Evolutionary conservation across 1,139 yeast genomes (phyloP).

Genomic region (Spathaspora jeffriesii): DNA sequence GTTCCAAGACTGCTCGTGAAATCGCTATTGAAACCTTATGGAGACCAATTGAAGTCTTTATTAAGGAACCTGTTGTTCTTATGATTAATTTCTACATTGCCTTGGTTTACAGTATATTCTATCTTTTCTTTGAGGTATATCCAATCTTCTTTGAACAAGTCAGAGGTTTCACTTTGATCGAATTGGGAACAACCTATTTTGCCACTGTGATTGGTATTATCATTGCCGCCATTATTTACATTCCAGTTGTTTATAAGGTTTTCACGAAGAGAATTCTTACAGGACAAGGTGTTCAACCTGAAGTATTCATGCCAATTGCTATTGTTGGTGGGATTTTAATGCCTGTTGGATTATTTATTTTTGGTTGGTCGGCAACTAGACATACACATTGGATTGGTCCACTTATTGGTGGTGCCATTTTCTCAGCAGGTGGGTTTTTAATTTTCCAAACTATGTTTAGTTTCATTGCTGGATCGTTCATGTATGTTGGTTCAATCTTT

Average conservation of each 20-base stretch:
- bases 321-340: constrained; percentile 27
- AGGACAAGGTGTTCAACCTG: constrained; percentile 53
- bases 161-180: constrained; percentile 27
- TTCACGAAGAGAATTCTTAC: constrained; percentile 28
- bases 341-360: constrained; percentile 32
- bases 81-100: constrained; percentile 31
- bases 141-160: constrained; percentile 29
- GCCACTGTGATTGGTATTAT: constrained; percentile 21
- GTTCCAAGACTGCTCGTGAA: constrained; percentile 24
- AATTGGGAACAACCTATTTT: constrained; percentile 22
- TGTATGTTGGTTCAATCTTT: constrained; percentile 31
- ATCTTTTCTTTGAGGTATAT: constrained; percentile 36
- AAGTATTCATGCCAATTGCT: constrained; percentile 57
- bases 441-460: constrained; percentile 37
- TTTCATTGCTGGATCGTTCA: constrained; percentile 64
- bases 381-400: constrained; percentile 36
- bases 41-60: constrained; percentile 32
- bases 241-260: constrained; percentile 16
- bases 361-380: constrained; percentile 32
- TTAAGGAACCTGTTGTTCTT: constrained; percentile 34
- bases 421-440: constrained; percentile 27
- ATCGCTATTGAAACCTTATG: constrained; percentile 23
- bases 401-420: constrained; percentile 28
- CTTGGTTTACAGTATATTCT: constrained; percentile 29
- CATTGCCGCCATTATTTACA: constrained; percentile 23